Evolutionary conservation across 169 alveolate genomes (phyloP).

Genomic region (Toxoplasma gondii): DNA sequence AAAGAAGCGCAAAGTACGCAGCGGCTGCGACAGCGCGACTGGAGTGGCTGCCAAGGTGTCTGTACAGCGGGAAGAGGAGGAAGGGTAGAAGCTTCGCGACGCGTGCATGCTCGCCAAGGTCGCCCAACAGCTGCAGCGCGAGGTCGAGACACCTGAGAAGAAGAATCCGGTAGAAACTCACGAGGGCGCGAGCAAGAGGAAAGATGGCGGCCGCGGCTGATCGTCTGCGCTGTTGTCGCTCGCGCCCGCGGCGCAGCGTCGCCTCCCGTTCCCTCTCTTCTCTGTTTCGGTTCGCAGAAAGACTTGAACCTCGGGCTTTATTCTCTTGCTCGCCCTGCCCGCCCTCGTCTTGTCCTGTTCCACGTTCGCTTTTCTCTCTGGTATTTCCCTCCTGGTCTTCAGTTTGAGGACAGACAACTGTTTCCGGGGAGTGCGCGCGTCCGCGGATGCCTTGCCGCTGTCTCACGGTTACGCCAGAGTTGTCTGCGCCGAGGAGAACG

Average conservation of each 20-base stretch:
- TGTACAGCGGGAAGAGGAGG: not conserved
- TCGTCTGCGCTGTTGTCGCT: no score
- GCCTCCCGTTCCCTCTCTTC: no score
- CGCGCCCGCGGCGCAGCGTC: no score
- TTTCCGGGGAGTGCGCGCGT: no score
- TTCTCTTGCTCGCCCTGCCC: not conserved
- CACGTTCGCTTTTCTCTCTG: not conserved
- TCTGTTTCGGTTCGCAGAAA: no score
- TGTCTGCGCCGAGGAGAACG: no score
- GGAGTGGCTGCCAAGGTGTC: constrained; percentile 4
- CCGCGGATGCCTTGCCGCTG: no score
- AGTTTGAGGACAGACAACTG: not conserved
- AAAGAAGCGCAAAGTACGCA: constrained; percentile 13
- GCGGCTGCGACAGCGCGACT: constrained; percentile 21
- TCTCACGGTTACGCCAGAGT: no score
- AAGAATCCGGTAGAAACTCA: not conserved
- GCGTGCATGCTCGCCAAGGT: not conserved
- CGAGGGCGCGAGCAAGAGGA: not conserved
- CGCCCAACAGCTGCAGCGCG: not conserved
- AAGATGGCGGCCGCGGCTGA: not conserved
- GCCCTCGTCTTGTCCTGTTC: not conserved
- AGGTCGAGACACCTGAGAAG: not conserved
- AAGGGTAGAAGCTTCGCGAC: not conserved
- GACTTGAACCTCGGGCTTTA: no score
- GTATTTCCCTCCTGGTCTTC: not conserved